Base-by-base conservation (phyloP, 2,329 filamentous ascomycete species). In the Sporothrix protearum region DNA sequence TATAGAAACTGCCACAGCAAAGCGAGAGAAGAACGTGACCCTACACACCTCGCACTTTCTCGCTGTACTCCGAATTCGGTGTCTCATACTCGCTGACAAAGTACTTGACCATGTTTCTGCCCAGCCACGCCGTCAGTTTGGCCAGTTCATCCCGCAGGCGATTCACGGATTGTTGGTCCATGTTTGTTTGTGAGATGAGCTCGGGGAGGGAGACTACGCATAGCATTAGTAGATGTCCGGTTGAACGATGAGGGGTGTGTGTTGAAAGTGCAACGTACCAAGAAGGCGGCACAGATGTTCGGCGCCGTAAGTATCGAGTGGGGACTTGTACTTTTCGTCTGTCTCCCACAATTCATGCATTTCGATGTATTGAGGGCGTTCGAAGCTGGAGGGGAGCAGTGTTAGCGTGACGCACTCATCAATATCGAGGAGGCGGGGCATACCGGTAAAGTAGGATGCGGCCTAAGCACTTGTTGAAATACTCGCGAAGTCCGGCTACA, bases 101-200 rank as follows among this genome's bases (percentile, higher is more conserved):
- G 81, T 96, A 97, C 30, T 87, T 87, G 71, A 88, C 85, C 16
- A 90, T 89, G 77, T 95, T 89, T 76, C 91, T 92, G 72, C 90
- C 88, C 71, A 99, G 85, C 93, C 94, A 99, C 70, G 88, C 86
- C 12, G 91, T 93, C 81, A 99, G 90, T 81, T 94, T 95, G 76
- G 88, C 87, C 19, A 99, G 86, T 80, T 99, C 96, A 77, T 97
- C 93, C 14, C 94, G 91, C 33, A 98, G 47, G 63, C 94, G 91
- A 74, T 91, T 92, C 55, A 97, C 93, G 2, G 94, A 94, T 79
- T 97, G 94, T 69, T 91, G 86, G 78, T 98, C 96, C 94, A 99
- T 97, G 82, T 98, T 98, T 69, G 96, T 99, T 80, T 99, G 96
- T 3, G 94, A 94, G 74, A 98, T 90, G 53, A 98, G 89, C 79